phyloP scores from a whole-genome alignment of 2,329 filamentous ascomycete genomes.

The Passalora sequoiae region DNA sequence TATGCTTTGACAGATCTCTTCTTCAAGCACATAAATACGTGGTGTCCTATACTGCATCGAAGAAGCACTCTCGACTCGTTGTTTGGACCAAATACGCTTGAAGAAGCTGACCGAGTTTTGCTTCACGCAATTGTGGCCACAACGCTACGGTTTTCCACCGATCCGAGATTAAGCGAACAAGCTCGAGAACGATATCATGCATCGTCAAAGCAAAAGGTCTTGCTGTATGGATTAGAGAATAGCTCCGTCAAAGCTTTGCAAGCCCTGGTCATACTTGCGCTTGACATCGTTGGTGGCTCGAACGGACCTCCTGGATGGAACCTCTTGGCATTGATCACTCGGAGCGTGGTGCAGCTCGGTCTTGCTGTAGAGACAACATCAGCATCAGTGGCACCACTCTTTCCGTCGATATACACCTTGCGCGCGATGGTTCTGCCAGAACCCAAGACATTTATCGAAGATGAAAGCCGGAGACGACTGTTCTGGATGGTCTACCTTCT shows the following conservation, averaged over 20 bases:
- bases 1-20: conserved; percentile 58
- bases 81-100: conserved; percentile 69
- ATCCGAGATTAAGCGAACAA: conserved; percentile 67
- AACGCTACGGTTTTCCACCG: conserved; percentile 76
- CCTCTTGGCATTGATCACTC: conserved; percentile 78
- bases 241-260: conserved; percentile 84
- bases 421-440: conserved; percentile 80
- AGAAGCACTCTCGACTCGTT: conserved; percentile 72
- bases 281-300: conserved; percentile 78
- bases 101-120: conserved; percentile 76
- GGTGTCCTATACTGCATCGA: conserved; percentile 84
- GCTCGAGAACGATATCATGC: conserved; percentile 70
- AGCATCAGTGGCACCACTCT: conserved; percentile 69
- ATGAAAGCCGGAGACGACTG: conserved; percentile 74
- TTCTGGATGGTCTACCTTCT: conserved; percentile 95
- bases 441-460: conserved; percentile 78
- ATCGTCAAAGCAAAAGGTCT: conserved; percentile 75
- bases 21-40: conserved; percentile 61
- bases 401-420: conserved; percentile 82
- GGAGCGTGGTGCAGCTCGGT: conserved; percentile 82
- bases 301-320: conserved; percentile 93
- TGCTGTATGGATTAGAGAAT: conserved; percentile 83
- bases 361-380: conserved; percentile 79
- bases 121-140: conserved; percentile 86
- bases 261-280: conserved; percentile 76